Conservation (phyloP, 2,329 filamentous ascomycete species). For the Anthostomella pinea region DNA sequence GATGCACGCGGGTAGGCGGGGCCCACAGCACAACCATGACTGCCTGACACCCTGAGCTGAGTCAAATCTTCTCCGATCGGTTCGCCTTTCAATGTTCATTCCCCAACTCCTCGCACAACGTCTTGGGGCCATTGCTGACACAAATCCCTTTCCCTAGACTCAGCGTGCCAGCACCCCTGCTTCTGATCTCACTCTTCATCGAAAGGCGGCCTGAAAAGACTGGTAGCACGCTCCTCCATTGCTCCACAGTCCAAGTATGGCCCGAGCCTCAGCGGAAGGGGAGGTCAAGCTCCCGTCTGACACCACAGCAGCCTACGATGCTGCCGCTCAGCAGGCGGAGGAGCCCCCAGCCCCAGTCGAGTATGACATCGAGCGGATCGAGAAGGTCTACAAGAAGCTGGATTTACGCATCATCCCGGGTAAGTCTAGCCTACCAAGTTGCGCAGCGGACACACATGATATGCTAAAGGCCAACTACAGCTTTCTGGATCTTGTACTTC, state of each 20-base stretch:
- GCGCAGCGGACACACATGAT: not conserved
- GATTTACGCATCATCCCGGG: constrained; percentile 59
- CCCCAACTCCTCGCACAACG: too few species aligned
- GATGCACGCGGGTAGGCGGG: too few species aligned
- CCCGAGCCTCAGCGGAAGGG: constrained; percentile 33
- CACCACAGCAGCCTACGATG: constrained; percentile 13
- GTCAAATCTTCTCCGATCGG: too few species aligned
- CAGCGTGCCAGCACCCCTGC: too few species aligned
- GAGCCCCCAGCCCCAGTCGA: constrained; percentile 17
- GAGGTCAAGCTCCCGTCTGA: constrained; percentile 31
- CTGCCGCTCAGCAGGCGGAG: constrained; percentile 14
- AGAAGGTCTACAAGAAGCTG: constrained; percentile 56
- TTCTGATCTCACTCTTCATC: too few species aligned
- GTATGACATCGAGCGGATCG: constrained; percentile 50
- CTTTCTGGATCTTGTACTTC: constrained; percentile 90
- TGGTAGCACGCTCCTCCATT: constrained; percentile 52
- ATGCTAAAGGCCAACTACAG: constrained; percentile 35
- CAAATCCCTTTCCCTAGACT: too few species aligned
- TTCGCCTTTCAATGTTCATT: too few species aligned
- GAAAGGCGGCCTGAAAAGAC: constrained; percentile 44
- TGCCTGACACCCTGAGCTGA: too few species aligned
- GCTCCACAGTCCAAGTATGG: constrained; percentile 50
- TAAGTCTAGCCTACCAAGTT: constrained; percentile 24
- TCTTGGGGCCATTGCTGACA: too few species aligned
- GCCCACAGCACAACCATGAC: too few species aligned